Evolutionary conservation across 768 basidiomycete species (phyloP), one percentile per base, ranked within the genome.

Genomic region (Boletus huronensis): DNA sequence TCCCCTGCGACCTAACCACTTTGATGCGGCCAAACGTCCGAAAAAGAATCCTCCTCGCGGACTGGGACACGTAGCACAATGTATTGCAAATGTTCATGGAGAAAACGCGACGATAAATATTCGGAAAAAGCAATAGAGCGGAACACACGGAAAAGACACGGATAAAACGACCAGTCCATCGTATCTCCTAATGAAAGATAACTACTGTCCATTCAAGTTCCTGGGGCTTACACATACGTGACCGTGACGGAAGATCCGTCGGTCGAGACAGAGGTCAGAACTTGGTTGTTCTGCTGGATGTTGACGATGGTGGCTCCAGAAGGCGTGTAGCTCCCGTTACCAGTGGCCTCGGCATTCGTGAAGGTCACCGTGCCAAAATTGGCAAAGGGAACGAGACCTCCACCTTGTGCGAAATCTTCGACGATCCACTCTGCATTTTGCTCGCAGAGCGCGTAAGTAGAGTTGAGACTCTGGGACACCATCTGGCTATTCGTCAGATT

Each of bases 401-500:
- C 45, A 23, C n/a, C 14, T 28, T 34, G 8, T 2, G 13, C 17
- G 40, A 13, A 48, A 26, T 53, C 42, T 38, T 60, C 50, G 32
- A 61, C 43, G 28, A 53, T 47, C 59, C 59, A 56, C 47, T 51
- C 58, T 21, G 44, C 54, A 26, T 31, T 31, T 26, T 26, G 28
- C 23, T 25, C 14, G 17, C 59, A 61, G 7, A 61, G 54, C 5
- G 47, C 19, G 16, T 3, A 9, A 2, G 39, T 23, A 13, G 59
- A 61, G 10, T 14, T 31, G 32, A 60, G n/a, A 4, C 1, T 5
- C 25, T 1, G n/a, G 14, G 16, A 5, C n/a, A 11, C 29, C 13
- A 29, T 6, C 31, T 60, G 53, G 17, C 42, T 38, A 3, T 23
- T 53, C 10, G 52, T 50, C 2, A 53, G 34, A 17, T 61, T 62